Evolutionary conservation across 176 grass and related monocot genomes (phyloP).

Genomic region (Phyllostachys edulis): DNA sequence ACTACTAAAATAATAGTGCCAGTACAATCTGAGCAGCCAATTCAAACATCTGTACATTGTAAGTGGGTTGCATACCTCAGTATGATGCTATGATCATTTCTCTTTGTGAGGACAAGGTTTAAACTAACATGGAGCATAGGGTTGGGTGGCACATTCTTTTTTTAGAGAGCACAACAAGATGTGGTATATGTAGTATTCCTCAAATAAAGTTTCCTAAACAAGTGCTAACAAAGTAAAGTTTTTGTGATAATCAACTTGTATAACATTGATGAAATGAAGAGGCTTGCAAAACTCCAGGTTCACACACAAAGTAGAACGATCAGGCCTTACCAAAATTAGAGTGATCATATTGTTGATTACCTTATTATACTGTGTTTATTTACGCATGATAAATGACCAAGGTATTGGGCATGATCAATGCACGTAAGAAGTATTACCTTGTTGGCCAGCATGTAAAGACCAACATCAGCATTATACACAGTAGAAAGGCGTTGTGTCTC

Average conservation of each 20-base stretch:
- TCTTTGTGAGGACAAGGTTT: not conserved
- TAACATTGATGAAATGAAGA: not conserved
- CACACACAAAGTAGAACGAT: not conserved
- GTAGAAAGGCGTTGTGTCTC: slow-evolving; percentile 85
- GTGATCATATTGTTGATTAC: not conserved
- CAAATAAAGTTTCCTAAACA: not conserved
- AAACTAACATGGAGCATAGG: not conserved
- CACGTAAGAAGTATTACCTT: slow-evolving; percentile 53
- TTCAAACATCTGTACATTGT: not conserved
- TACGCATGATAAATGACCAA: not conserved
- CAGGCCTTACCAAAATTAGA: not conserved
- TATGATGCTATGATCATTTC: not conserved
- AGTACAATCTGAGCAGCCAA: not conserved
- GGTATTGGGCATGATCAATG: not conserved
- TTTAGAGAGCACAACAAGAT: not conserved
- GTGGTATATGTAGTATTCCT: not conserved
- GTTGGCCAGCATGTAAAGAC: slow-evolving; percentile 99
- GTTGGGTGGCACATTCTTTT: not conserved
- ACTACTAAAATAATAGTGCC: not conserved
- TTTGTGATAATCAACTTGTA: not conserved
- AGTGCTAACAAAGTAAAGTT: too few species aligned
- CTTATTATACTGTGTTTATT: not conserved
- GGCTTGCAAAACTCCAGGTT: not conserved
- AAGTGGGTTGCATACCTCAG: not conserved
- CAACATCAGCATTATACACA: slow-evolving; percentile 96